These are phyloP conservation scores for Phyllachora maydis DNA, from an alignment of 2,329 filamentous ascomycete species.

Conservation along the genomic window DNA sequence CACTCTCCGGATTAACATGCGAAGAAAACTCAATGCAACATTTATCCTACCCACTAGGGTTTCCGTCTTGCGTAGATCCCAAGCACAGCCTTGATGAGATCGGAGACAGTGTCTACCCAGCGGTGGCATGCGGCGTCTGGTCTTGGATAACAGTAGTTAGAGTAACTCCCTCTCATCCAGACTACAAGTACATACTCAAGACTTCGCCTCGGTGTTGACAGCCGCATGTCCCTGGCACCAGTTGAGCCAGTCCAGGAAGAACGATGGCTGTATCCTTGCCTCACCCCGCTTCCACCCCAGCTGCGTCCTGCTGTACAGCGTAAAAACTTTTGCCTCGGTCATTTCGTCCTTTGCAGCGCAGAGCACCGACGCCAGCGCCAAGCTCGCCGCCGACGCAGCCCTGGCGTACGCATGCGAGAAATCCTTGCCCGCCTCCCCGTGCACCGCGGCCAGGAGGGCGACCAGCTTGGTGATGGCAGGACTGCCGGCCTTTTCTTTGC, in stretches of 20 bases:
- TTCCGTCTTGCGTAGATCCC: too few species aligned
- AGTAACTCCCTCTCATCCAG: too few species aligned
- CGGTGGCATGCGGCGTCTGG: too few species aligned
- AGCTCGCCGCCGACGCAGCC: constrained; percentile 52
- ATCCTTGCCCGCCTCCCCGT: constrained; percentile 43
- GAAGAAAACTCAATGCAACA: too few species aligned
- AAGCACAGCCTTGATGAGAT: too few species aligned
- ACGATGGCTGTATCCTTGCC: constrained; percentile 38
- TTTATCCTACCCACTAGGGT: too few species aligned
- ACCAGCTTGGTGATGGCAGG: constrained; percentile 23
- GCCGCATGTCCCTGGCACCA: constrained; percentile 26
- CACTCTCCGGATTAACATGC: too few species aligned
- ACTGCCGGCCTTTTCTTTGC: constrained; percentile 15
- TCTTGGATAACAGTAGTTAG: too few species aligned
- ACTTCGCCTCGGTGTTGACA: constrained; percentile 1
- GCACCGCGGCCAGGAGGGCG: constrained; percentile 42
- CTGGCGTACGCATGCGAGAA: constrained; percentile 49
- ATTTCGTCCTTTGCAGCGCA: constrained; percentile 16
- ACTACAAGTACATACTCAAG: too few species aligned
- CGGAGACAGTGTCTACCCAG: too few species aligned
- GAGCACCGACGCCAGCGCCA: constrained; percentile 39
- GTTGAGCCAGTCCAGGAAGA: constrained; percentile 56
- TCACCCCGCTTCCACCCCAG: constrained; percentile 35
- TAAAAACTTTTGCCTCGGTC: constrained; percentile 28
- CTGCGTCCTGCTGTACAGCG: constrained; percentile 43